phyloP scores from a whole-genome alignment of 2,329 filamentous ascomycete genomes.

The Exophiala sp. region DNA sequence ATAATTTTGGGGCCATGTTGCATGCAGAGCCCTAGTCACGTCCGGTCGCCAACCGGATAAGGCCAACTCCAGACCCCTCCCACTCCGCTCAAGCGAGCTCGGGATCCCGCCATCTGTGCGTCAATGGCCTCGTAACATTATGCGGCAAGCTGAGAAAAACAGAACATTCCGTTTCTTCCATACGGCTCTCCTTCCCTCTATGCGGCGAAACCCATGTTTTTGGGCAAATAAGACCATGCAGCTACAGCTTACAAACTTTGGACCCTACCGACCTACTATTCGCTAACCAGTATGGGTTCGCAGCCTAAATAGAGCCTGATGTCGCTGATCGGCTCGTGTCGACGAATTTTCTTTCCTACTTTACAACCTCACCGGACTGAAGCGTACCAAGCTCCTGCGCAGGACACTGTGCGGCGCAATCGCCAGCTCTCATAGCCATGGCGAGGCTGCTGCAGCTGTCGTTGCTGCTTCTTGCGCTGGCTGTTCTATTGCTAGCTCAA shows the following conservation, averaged over 20 bases:
- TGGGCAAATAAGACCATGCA: too few species aligned
- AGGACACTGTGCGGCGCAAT: conserved; percentile 7
- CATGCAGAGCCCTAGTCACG: too few species aligned
- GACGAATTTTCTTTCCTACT: conserved; percentile 6
- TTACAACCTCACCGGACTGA: conserved; percentile 14
- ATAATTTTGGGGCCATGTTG: too few species aligned
- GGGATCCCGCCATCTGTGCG: conserved; percentile 2
- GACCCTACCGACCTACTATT: too few species aligned
- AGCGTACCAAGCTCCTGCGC: background rate
- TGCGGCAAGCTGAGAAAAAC: conserved; percentile 17
- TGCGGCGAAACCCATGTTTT: too few species aligned
- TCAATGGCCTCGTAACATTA: conserved; percentile 11
- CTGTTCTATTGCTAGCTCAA: conserved; percentile 5
- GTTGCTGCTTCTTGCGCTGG: conserved; percentile 6
- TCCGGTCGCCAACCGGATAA: background rate
- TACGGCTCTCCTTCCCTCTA: conserved; percentile 2
- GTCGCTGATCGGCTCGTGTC: conserved; percentile 15
- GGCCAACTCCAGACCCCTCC: conserved; percentile 3
- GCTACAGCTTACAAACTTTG: too few species aligned
- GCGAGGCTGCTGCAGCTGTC: conserved; percentile 8
- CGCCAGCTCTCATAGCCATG: conserved; percentile 12
- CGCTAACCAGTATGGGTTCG: too few species aligned
- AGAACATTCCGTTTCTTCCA: conserved; percentile 7
- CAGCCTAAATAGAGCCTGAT: background rate
- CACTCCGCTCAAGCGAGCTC: background rate